These are phyloP conservation scores for Cucumis hystrix DNA, from an alignment of 306 rosid species.

Conservation along the genomic window DNA sequence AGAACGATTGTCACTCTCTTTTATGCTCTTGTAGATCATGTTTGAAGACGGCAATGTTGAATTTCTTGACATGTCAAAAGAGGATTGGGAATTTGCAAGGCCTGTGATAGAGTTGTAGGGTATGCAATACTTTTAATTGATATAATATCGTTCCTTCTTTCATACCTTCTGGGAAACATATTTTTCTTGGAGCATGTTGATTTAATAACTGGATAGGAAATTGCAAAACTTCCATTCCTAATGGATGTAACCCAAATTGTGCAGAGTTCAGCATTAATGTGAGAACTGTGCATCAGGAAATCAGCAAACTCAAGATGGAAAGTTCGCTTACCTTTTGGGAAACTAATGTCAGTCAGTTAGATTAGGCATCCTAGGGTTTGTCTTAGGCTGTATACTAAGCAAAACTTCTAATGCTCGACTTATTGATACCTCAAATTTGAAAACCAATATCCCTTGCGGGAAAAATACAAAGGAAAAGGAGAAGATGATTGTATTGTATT, in stretches of 20 bases:
- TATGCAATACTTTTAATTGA: neutral
- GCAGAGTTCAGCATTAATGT: neutral
- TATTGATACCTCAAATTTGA: neutral
- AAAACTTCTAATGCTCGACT: neutral
- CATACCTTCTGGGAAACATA: neutral
- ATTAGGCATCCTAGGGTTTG: neutral
- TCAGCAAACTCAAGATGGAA: neutral
- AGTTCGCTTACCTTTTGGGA: neutral
- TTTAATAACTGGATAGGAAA: neutral
- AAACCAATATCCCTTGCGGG: neutral
- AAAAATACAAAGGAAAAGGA: neutral
- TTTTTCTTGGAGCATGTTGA: neutral
- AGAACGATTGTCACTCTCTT: neutral
- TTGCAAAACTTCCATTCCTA: neutral
- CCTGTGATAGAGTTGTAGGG: slow-evolving; percentile 20
- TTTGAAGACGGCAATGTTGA: slow-evolving; percentile 59
- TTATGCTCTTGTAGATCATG: slow-evolving; percentile 45
- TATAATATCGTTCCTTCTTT: neutral
- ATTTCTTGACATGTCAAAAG: slow-evolving; percentile 65
- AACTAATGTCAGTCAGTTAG: neutral
- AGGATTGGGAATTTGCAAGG: slow-evolving; percentile 63
- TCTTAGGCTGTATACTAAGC: neutral
- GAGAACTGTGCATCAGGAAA: neutral
- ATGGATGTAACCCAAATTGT: neutral
- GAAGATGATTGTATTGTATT: neutral